These are phyloP conservation scores for Megacollybia platyphylla DNA, from an alignment of 1,284 basidiomycete species.

Conservation along the genomic window DNA sequence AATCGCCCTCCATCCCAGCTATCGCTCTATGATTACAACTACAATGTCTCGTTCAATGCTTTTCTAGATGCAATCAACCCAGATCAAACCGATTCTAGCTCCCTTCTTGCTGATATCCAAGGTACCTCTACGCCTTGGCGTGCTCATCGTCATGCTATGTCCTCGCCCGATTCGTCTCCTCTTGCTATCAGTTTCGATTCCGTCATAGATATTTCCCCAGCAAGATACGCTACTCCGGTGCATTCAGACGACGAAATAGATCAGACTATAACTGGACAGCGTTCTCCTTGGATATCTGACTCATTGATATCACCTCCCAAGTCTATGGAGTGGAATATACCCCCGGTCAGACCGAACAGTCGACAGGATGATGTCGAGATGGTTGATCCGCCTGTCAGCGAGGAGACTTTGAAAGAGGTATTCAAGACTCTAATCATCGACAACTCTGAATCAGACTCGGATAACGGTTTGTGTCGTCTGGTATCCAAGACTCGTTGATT, in stretches of 20 bases:
- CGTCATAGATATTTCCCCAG: neutral
- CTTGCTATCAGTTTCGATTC: neutral
- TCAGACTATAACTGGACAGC: conserved; percentile 2
- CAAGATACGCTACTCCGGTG: conserved; percentile 2
- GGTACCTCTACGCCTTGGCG: conserved; percentile 17
- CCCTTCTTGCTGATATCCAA: conserved; percentile 15
- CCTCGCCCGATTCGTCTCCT: neutral
- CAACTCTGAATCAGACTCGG: neutral
- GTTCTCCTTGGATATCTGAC: conserved; percentile 26
- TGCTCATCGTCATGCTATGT: neutral
- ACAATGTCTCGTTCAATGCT: conserved; percentile 12
- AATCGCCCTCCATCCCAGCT: conserved; percentile 31
- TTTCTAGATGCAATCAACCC: conserved; percentile 4
- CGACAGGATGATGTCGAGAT: conserved; percentile 2
- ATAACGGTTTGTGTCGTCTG: neutral
- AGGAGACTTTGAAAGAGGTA: conserved; percentile 3
- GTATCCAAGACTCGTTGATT: neutral
- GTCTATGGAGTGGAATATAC: conserved; percentile 7
- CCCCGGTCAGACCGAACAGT: conserved; percentile 3
- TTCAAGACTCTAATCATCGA: conserved; percentile 7
- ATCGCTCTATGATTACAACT: conserved; percentile 16
- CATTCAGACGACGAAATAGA: conserved; percentile 6
- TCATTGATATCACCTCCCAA: conserved; percentile 29
- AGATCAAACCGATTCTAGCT: conserved; percentile 2
- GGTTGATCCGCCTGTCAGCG: neutral